Evolutionary conservation across 1,284 basidiomycete genomes (phyloP).

Genomic region (Butyriboletus appendiculatus): DNA sequence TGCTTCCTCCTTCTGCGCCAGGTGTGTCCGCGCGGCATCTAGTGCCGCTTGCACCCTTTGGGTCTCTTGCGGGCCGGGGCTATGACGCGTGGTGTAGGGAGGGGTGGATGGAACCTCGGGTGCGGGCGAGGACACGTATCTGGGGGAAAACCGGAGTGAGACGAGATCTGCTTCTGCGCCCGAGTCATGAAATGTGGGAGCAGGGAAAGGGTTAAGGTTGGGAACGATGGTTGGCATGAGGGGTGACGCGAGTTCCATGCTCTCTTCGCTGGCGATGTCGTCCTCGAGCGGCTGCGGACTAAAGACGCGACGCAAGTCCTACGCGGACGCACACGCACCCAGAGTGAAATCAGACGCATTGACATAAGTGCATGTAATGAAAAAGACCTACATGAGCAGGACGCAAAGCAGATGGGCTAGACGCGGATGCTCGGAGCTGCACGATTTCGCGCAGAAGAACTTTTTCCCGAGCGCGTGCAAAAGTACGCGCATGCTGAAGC

Average conservation of each 20-base stretch:
- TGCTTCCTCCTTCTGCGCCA: constrained; percentile 25
- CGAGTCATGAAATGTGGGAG: neutral
- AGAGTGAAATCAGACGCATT: neutral
- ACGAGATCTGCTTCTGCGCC: constrained; percentile 20
- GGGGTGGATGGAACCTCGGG: neutral
- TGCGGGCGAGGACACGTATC: constrained; percentile 16
- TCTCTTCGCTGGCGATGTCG: constrained; percentile 42
- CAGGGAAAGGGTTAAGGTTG: neutral
- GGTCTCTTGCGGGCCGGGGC: constrained; percentile 15
- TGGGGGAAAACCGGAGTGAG: constrained; percentile 29
- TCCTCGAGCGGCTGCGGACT: constrained; percentile 22
- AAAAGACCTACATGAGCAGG: constrained; percentile 14
- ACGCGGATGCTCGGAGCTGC: constrained; percentile 11
- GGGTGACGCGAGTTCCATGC: constrained; percentile 62
- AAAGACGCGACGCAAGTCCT: constrained; percentile 19
- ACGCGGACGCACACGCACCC: neutral
- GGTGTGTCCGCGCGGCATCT: constrained; percentile 16
- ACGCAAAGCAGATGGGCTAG: neutral
- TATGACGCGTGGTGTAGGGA: neutral
- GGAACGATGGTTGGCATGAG: constrained; percentile 41
- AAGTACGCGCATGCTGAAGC: constrained; percentile 19
- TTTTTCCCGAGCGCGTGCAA: constrained; percentile 22
- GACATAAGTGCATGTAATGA: neutral
- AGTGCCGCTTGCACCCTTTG: constrained; percentile 21
- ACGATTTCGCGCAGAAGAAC: constrained; percentile 28